A percentile compares a stretch with the other conserved stretches of the same genome.
Conservation (phyloP, 768 basidiomycete species). For the Cystoderma amianthinum region DNA sequence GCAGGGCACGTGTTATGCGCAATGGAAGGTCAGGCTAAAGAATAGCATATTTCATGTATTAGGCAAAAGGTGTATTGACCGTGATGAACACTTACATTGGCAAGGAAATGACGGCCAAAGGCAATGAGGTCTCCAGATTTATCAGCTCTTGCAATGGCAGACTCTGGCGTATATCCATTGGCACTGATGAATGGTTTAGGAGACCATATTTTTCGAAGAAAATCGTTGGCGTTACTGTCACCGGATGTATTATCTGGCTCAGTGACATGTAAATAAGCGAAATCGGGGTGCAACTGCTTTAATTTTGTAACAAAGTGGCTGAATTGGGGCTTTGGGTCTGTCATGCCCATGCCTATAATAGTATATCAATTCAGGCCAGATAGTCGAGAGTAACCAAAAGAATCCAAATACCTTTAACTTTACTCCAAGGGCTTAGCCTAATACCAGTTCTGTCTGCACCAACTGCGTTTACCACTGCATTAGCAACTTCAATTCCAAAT, state of each 20-base stretch:
- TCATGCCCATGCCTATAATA: constrained; percentile 33
- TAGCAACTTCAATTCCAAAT: constrained; percentile 44
- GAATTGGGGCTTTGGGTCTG: constrained; percentile 21
- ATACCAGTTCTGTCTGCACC: constrained; percentile 42
- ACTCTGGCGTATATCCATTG: constrained; percentile 35
- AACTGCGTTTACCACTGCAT: constrained; percentile 35
- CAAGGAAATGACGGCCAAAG: constrained; percentile 21
- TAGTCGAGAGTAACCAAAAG: constrained; percentile 12
- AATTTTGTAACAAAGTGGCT: constrained; percentile 31
- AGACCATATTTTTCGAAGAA: constrained; percentile 39
- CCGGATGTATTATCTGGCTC: constrained; percentile 20
- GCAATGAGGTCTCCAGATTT: constrained; percentile 21
- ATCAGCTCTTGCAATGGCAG: constrained; percentile 28
- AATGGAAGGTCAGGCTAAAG: constrained; percentile 38
- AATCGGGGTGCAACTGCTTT: constrained; percentile 20
- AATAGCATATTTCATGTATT: too few relatives aligned
- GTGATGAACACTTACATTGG: constrained; percentile 24
- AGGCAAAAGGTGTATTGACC: too few relatives aligned
- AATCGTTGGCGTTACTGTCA: constrained; percentile 25
- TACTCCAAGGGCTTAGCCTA: constrained; percentile 40
- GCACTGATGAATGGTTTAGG: constrained; percentile 30
- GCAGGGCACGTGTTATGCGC: constrained; percentile 23
- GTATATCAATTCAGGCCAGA: constrained; percentile 8
- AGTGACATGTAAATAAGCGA: constrained; percentile 39
- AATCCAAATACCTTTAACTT: constrained; percentile 16